A percentile compares a stretch with the other conserved stretches of the same genome.
These are phyloP conservation scores for Hanseniaspora taiwanica DNA, from an alignment of 805 yeast species.

Conservation along the genomic window DNA sequence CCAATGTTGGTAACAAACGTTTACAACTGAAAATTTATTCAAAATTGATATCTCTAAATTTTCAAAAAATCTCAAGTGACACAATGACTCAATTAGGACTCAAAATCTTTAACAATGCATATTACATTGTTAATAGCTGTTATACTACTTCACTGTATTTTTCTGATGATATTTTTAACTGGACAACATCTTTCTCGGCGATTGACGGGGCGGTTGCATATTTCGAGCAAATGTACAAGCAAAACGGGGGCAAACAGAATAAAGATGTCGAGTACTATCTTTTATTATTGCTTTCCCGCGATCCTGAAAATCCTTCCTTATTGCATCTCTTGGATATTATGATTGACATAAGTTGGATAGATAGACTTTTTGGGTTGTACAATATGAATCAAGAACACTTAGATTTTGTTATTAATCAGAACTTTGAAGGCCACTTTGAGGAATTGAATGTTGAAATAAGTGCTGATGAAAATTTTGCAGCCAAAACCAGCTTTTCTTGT, in stretches of 20 bases:
- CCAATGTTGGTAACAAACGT: constrained; percentile 23
- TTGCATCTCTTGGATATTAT: background rate
- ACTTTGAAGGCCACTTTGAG: background rate
- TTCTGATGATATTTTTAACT: background rate
- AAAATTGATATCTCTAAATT: constrained; percentile 18
- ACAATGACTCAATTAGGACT: background rate
- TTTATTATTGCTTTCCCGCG: background rate
- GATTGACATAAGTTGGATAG: background rate
- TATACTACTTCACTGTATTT: background rate
- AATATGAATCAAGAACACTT: background rate
- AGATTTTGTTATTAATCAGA: background rate
- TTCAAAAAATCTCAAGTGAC: constrained; percentile 1
- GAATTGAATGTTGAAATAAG: background rate
- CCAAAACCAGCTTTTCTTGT: background rate
- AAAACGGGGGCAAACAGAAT: background rate
- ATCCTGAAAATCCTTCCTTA: background rate
- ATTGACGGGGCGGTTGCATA: background rate
- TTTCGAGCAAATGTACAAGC: background rate
- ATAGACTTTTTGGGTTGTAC: background rate
- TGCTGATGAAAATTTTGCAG: no score
- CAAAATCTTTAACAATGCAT: background rate
- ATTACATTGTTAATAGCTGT: background rate
- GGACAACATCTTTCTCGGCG: background rate
- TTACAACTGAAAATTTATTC: constrained; percentile 13
- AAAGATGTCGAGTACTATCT: background rate